These are phyloP conservation scores for Funneliformis geosporum DNA, from an alignment of 192 early-diverging fungal species.

Conservation along the genomic window DNA sequence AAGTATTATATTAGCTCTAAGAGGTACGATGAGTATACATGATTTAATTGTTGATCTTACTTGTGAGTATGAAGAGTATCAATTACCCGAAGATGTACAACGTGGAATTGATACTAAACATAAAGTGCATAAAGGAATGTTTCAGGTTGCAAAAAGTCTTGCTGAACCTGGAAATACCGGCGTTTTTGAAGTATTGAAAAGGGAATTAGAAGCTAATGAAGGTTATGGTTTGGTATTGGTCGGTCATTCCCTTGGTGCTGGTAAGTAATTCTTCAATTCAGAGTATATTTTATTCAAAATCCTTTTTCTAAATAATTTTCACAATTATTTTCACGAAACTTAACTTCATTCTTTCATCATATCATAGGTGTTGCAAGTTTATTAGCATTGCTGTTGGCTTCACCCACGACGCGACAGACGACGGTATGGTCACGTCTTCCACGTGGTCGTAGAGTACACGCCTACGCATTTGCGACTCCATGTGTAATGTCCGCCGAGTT, in stretches of 20 bases:
- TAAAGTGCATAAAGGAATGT: slow-evolving; percentile 51
- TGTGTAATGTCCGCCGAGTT: slow-evolving; percentile 48
- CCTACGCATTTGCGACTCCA: slow-evolving; percentile 49
- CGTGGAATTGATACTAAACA: slow-evolving; percentile 32
- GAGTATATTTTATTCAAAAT: neutral
- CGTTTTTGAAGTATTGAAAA: slow-evolving; percentile 47
- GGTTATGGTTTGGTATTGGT: slow-evolving; percentile 48
- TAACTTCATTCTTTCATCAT: neutral
- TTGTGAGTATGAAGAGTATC: slow-evolving; percentile 49
- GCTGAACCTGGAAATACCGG: slow-evolving; percentile 43
- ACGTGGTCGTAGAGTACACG: slow-evolving; percentile 45
- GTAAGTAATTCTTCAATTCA: slow-evolving; percentile 17
- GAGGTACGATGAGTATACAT: slow-evolving; percentile 53
- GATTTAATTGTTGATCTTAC: slow-evolving; percentile 54
- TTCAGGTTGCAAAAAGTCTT: slow-evolving; percentile 43
- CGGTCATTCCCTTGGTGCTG: slow-evolving; percentile 55
- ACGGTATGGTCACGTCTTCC: slow-evolving; percentile 42
- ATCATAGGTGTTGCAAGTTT: slow-evolving; percentile 42
- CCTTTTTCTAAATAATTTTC: neutral
- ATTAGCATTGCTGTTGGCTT: slow-evolving; percentile 46
- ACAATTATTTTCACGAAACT: neutral
- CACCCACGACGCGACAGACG: slow-evolving; percentile 45
- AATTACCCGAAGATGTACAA: slow-evolving; percentile 45
- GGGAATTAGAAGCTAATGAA: slow-evolving; percentile 43
- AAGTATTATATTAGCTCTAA: slow-evolving; percentile 48